Base-by-base conservation (phyloP, 2,329 filamentous ascomycete species). In the Aspergillus sp. region DNA sequence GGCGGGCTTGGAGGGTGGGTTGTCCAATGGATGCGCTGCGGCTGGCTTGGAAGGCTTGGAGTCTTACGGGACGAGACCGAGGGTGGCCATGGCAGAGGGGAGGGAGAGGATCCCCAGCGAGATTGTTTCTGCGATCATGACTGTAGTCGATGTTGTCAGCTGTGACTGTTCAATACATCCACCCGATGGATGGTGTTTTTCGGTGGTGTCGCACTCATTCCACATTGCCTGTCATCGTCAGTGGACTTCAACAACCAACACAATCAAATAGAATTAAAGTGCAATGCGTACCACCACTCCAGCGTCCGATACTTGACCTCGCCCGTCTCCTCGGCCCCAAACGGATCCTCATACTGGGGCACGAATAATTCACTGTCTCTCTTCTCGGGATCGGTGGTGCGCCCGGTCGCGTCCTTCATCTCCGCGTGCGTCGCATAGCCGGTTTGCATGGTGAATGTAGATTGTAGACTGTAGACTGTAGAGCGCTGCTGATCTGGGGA, bases 41-140 rank as follows among this genome's bases (percentile, higher is more conserved):
- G 22, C 22, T 30, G 26, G 26, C 26, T 30, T 20, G 34, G n/a
- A 48, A 13, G 26, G 53, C 18, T 17, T 30, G 17, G 26, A 68
- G 24, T 6, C 72, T 53, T 71, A 76, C 74, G 82, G 80, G 12
- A 83, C 73, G 60, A 85, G 68, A 8, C 83, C 83, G 42, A 85
- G 67, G 4, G 72, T 71, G 1, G 82, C 79, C 11, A 85, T 75
- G 3, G 80, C 80, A 45, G 78, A 74, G 3, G 83, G 83, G 7
- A 86, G 70, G 2, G 81, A 81, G 9, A 85, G 74, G 30, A 85
- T 80, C 17, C 83, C 83, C 5, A 85, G 72, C 15, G 81, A 83
- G 24, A 85, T 80, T 8, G 81, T 84, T 65, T 85, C 83, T n/a
- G 82, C 83, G 34, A 85, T 77, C 80, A 85, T 84, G 57, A 84